Base-by-base conservation (phyloP, 139 green algal genomes). In the Yamagishiella unicocca region DNA sequence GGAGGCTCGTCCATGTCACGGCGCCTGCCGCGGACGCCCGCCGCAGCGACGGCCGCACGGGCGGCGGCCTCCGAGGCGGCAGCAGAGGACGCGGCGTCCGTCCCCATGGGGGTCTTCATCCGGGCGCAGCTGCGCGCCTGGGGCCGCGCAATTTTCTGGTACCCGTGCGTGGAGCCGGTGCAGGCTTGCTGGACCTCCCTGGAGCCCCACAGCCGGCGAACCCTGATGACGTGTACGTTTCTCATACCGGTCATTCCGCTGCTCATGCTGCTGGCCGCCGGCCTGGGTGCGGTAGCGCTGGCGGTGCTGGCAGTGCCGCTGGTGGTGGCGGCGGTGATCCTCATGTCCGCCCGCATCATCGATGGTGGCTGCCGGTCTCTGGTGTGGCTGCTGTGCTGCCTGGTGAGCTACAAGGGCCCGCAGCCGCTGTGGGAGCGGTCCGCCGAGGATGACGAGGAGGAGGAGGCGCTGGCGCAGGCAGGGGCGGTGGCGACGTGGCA, bases 151-250 rank as follows among this genome's bases (percentile, higher is more conserved):
- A 10, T 33, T 0, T 80, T 14, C 43, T 80, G 72, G 72, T 62
- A 58, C 42, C 72, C 72, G 10, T 80, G 43, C 14, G 29, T 6
- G 29, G 10, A 12, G 2, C 72, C 42, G 1, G 5, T 40, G 29
- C 5, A 10, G 4, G 4, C 29, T 4, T 61, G 2, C 29, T 80
- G 72, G 72, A 25, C 2, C 14, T 8, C 27, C 4, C 27, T 80
- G 29, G 72, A 62, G 29, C 72, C 72, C 8, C 43, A 80, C 43
- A 80, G 72, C 29, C 72, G 72, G 42, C 29, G 29, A 42, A 64
- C 72, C 17, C 9, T 80, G 10, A 25, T 62, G 7, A 1, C 40
- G 1, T 80, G 72, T 29, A 80, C 72, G 1, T 80, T 64, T 40
- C 29, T 80, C 43, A 29, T 80, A 4, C 72, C 72, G n/a, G 6